These are phyloP conservation scores for Rosa lucieae DNA, from an alignment of 306 rosid species.

Conservation along the genomic window DNA sequence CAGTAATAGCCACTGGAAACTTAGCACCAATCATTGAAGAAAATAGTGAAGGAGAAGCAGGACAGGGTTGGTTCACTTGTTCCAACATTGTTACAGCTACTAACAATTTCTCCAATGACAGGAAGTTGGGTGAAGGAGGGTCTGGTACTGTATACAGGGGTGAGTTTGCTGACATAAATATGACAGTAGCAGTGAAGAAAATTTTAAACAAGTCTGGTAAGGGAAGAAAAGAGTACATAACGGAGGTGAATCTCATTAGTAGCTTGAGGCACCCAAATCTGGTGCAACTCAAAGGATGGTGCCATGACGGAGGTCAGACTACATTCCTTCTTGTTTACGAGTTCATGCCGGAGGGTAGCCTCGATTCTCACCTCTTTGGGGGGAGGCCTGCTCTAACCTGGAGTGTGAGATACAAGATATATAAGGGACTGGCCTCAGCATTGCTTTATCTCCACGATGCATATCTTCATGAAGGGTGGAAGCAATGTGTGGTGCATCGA, in stretches of 20 bases:
- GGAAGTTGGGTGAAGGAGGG: background rate
- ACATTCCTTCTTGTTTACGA: slow-evolving; percentile 10
- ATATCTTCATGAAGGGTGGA: background rate
- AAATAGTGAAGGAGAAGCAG: background rate
- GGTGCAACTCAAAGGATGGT: slow-evolving; percentile 10
- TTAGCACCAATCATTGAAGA: background rate
- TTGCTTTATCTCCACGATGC: background rate
- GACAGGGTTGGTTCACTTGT: background rate
- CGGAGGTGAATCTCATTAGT: slow-evolving; percentile 22
- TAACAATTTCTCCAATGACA: background rate
- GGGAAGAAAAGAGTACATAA: background rate
- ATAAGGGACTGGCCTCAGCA: background rate
- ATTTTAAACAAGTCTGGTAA: background rate
- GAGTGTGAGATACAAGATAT: background rate
- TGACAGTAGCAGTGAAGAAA: background rate
- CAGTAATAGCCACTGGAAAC: background rate
- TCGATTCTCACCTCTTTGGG: background rate
- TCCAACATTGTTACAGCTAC: background rate
- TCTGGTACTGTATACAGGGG: background rate
- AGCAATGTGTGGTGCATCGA: too few relatives aligned
- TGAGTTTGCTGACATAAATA: background rate
- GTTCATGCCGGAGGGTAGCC: background rate
- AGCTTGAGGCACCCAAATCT: slow-evolving; percentile 10
- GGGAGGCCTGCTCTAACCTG: background rate
- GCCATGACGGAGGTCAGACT: background rate